Conservation (phyloP, 2,329 filamentous ascomycete genomes). For the Pyrenochaeta sp. region DNA sequence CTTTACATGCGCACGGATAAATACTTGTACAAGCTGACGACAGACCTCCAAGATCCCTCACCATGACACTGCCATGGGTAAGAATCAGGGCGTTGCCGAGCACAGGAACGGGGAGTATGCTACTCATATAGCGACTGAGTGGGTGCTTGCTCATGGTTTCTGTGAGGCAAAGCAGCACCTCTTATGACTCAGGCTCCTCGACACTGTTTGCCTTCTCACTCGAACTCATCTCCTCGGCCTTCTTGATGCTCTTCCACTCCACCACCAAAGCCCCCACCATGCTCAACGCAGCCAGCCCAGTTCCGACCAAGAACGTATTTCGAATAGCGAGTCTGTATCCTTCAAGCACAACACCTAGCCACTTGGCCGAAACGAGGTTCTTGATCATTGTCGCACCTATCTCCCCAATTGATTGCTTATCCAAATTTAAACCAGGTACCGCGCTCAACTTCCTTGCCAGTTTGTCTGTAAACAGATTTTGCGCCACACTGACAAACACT, state of each 20-base stretch:
- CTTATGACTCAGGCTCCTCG: neutral
- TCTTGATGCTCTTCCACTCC: neutral
- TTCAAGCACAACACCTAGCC: neutral
- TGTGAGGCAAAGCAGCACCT: neutral
- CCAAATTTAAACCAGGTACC: neutral
- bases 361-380: neutral
- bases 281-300: neutral
- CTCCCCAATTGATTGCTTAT: neutral
- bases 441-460: constrained; percentile 9
- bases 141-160: too few species aligned
- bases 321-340: neutral
- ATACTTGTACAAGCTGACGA: too few species aligned
- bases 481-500: constrained; percentile 53
- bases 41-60: too few species aligned
- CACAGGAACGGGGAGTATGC: too few species aligned
- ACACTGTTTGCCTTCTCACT: neutral
- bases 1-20: too few species aligned
- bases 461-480: constrained; percentile 41
- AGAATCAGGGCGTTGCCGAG: too few species aligned
- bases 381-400: neutral
- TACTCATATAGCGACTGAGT: too few species aligned
- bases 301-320: neutral
- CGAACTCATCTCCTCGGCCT: neutral
- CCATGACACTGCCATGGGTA: too few species aligned
- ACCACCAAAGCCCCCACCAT: neutral